Evolutionary conservation across 1,139 yeast species (phyloP), one percentile per base, ranked within the genome.

Genomic region (Petasospora fabianii): DNA sequence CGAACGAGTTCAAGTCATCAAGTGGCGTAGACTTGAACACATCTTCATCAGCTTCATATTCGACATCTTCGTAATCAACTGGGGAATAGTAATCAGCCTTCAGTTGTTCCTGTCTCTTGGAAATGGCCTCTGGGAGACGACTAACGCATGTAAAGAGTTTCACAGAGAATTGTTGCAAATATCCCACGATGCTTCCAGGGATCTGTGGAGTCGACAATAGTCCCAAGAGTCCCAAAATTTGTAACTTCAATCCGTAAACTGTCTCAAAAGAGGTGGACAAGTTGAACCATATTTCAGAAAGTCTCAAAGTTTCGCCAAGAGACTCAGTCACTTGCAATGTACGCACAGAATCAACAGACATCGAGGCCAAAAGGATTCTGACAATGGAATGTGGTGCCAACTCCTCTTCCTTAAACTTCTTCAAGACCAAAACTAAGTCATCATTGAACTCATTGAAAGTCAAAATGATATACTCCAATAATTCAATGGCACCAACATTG

Each of bases 211-310:
- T 44, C 13, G 64, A 55, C 30, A 77, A 51, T 21, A 77, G 48
- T 2, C 76, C 62, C 35, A 87, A 60, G 37, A 84, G 64, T 0
- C 94, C 90, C 47, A 87, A 58, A 10, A 77, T 68, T 30, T 84
- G 79, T 33, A 90, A 64, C 60, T 87, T 88, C 56, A 85, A 71
- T 53, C 86, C 95, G 54, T 80, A 85, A 4, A 87, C 96, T 39
- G 92, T 70, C 18, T 72, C 69, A 49, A 86, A 71, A 26, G 64
- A 64, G 8, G 78, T 69, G 37, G 77, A 65, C 19, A 56, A 63
- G 33, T 70, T 67, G 53, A 84, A 76, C 96, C 96, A 88, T 36
- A 70, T 61, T 24, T 68, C 69, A 49, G 88, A 73, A 42, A 87
- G 71, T 4, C 60, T 55, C 16, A 69, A 65, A 3, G 82, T 66